Base-by-base conservation (phyloP, 257 asterid genomes). In the Linaria vulgaris region DNA sequence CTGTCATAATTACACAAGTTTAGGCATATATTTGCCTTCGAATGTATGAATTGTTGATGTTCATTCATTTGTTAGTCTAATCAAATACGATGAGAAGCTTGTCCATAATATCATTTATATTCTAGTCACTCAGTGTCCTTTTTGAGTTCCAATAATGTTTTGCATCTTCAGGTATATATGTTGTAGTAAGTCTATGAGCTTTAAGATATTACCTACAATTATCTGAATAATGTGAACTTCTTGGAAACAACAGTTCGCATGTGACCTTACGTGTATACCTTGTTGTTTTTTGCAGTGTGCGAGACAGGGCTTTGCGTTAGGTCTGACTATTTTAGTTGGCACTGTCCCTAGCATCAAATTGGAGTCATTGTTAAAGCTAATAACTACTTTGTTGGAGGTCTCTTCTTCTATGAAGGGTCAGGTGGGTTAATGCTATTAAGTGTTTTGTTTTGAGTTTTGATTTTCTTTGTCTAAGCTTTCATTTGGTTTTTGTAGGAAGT, bases 401-500 rank as follows among this genome's bases (percentile, higher is more conserved):
- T 49, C 85, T 72, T 84, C 97, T 72, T 85, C 96, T 71, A 84
- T 90, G 99, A 90, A 84, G 87, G 99, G 97, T 53, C 97, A 88
- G 97, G 99, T 94, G 66, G 72, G 95, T 78, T 27, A 48, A 52
- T 49, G 30, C 68, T 45, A 54, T 49, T 49, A 20, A 31, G 12
- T 48, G 41, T 22, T 56, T 17, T 38, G 3, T 27, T 27, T 34
- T 64, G 56, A 56, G 31, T 46, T 67, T 63, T 57, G 27, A 54
- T 54, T 71, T 68, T 71, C 49, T 24, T 52, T 64, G n/a, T 61
- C 44, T 64, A 56, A 68, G n/a, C 21, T 25, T 67, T 66, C n/a
- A 21, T 59, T 52, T 74, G 75, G 67, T 64, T 67, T 74, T 59
- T 22, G 20, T 48, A 94, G 99, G 97, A 94, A 82, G 88, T 74